Conservation (phyloP, 768 basidiomycete species). For the Punctularia strigosozonata region DNA sequence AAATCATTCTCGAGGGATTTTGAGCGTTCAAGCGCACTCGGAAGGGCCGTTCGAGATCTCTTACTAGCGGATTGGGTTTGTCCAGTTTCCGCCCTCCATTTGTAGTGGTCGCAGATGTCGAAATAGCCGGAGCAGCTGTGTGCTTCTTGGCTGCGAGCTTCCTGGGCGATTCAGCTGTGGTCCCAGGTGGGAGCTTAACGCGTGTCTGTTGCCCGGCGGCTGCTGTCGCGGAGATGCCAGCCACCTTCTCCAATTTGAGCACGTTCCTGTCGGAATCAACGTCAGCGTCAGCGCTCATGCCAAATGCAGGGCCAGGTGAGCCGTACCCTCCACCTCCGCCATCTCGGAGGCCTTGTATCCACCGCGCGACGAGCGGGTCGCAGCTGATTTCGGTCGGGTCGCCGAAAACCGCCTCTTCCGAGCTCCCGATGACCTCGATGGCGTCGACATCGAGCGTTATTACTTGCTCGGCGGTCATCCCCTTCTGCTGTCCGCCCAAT, state of each 20-base stretch:
- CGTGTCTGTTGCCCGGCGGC: too few relatives aligned
- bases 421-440: constrained; percentile 30
- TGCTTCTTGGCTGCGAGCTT: too few relatives aligned
- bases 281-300: not conserved
- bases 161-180: too few relatives aligned
- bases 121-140: too few relatives aligned
- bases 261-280: constrained; percentile 22
- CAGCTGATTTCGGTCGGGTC: constrained; percentile 35
- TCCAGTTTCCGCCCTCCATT: too few relatives aligned
- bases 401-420: constrained; percentile 37
- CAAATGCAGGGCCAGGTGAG: constrained; percentile 1
- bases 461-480: constrained; percentile 26
- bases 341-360: constrained; percentile 44
- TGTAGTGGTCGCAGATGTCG: too few relatives aligned
- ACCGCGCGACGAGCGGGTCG: constrained; percentile 27
- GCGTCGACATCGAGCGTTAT: constrained; percentile 44
- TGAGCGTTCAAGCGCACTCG: too few relatives aligned
- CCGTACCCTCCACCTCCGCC: constrained; percentile 54
- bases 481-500: constrained; percentile 18
- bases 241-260: constrained; percentile 34
- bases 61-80: too few relatives aligned
- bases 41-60: too few relatives aligned
- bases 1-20: too few relatives aligned
- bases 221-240: too few relatives aligned
- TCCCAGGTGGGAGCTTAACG: too few relatives aligned